These are phyloP conservation scores for Fusarium sp. DNA, from an alignment of 2,329 filamentous ascomycete species.

Conservation along the genomic window DNA sequence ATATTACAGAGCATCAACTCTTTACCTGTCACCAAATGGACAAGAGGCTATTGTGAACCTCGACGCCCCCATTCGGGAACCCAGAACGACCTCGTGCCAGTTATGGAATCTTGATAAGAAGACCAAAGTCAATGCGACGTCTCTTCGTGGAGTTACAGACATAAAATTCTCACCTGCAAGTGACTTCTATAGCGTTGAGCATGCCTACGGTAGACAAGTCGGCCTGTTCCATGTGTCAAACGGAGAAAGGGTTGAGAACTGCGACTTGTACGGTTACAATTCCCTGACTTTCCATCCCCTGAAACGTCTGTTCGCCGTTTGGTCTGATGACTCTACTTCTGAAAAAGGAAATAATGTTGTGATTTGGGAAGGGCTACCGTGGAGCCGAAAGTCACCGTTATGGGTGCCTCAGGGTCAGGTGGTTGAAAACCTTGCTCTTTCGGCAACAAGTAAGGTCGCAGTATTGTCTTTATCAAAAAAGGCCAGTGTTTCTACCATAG, in stretches of 20 bases:
- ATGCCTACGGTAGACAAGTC: too few relatives aligned
- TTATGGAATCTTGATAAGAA: neutral
- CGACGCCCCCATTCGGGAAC: too few relatives aligned
- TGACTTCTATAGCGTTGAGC: neutral
- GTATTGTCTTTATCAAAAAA: neutral
- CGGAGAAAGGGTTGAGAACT: neutral
- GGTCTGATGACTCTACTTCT: too few relatives aligned
- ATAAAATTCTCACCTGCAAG: neutral
- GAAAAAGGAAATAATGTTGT: neutral
- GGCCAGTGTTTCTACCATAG: neutral
- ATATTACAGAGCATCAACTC: neutral
- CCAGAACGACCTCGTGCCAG: neutral
- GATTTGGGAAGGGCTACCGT: neutral
- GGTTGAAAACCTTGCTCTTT: neutral
- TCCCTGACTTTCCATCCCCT: neutral
- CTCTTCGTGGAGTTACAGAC: rapidly evolving
- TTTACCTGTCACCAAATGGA: neutral
- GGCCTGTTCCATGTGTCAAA: neutral
- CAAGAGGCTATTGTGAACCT: neutral
- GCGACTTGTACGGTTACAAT: neutral
- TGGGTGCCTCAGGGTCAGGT: neutral
- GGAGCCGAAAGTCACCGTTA: neutral
- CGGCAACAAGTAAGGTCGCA: neutral
- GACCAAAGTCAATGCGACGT: neutral
- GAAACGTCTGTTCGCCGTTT: neutral